These are phyloP conservation scores for Leccinum ponderosum DNA, from an alignment of 1,284 basidiomycete genomes.

Conservation along the genomic window DNA sequence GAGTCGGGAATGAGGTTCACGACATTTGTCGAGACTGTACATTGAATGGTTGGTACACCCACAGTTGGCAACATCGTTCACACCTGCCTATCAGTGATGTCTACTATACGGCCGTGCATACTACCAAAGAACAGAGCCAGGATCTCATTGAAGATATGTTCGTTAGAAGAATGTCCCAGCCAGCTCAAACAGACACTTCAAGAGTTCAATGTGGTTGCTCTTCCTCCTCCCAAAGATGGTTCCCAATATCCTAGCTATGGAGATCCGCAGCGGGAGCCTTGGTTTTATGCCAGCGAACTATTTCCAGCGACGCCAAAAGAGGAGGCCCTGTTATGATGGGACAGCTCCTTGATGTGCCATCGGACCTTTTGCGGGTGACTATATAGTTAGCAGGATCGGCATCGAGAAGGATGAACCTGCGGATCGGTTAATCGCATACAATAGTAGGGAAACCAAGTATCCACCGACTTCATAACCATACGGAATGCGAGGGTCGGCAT, in stretches of 20 bases:
- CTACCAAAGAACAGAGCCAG: conserved; percentile 64
- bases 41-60: too few relatives aligned
- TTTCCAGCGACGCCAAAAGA: conserved; percentile 31
- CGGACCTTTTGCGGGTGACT: conserved; percentile 53
- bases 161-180: conserved; percentile 45
- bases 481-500: too few relatives aligned
- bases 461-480: too few relatives aligned
- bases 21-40: conserved; percentile 9
- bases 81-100: conserved; percentile 54
- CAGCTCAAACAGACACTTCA: conserved; percentile 55
- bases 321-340: conserved; percentile 48
- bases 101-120: conserved; percentile 52
- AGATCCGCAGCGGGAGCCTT: conserved; percentile 39
- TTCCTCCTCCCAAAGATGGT: conserved; percentile 52
- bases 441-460: background rate
- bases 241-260: conserved; percentile 48
- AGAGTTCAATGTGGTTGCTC: conserved; percentile 48
- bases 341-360: conserved; percentile 50
- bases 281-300: background rate
- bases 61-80: conserved; percentile 52
- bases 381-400: conserved; percentile 57
- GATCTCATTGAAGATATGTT: conserved; percentile 65
- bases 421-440: conserved; percentile 1
- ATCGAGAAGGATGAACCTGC: conserved; percentile 73
- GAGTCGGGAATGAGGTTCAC: conserved; percentile 48